phyloP scores from a whole-genome alignment of 2,329 filamentous ascomycete genomes.

The Fonsecaea erecta region DNA sequence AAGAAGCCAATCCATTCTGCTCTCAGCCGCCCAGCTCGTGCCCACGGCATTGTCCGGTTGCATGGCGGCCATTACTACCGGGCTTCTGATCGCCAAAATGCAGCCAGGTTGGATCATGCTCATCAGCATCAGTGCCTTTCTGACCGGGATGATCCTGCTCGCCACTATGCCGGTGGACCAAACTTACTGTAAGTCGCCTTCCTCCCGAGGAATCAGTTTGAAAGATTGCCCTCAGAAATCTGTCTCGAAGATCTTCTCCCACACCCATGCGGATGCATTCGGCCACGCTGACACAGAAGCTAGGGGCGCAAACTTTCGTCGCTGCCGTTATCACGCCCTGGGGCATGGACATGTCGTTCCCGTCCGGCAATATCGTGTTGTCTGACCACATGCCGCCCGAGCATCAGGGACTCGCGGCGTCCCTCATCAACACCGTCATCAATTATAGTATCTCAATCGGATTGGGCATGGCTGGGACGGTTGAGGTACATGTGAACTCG shows the following conservation, averaged over 20 bases:
- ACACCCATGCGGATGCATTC: neutral
- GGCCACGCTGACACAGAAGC: neutral
- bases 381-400: conserved; percentile 45
- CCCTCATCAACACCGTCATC: conserved; percentile 47
- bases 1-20: conserved; percentile 37
- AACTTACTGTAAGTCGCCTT: conserved; percentile 48
- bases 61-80: conserved; percentile 40
- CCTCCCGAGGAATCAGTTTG: neutral
- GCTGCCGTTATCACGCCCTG: conserved; percentile 56
- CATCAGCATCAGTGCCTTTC: conserved; percentile 28
- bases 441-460: conserved; percentile 52
- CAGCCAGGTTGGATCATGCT: conserved; percentile 33
- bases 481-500: conserved; percentile 47
- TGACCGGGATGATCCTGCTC: conserved; percentile 27
- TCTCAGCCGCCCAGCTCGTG: conserved; percentile 41
- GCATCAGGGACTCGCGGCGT: conserved; percentile 50
- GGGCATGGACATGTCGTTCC: conserved; percentile 52
- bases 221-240: neutral
- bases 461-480: conserved; percentile 50
- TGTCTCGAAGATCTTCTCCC: too few species aligned
- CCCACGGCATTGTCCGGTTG: conserved; percentile 41
- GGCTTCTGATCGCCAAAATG: conserved; percentile 19
- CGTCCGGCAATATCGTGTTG: conserved; percentile 48
- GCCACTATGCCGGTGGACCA: conserved; percentile 41
- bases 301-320: conserved; percentile 62